These are phyloP conservation scores for Fusarium sarcochroum DNA, from an alignment of 2,329 filamentous ascomycete species.

Conservation along the genomic window DNA sequence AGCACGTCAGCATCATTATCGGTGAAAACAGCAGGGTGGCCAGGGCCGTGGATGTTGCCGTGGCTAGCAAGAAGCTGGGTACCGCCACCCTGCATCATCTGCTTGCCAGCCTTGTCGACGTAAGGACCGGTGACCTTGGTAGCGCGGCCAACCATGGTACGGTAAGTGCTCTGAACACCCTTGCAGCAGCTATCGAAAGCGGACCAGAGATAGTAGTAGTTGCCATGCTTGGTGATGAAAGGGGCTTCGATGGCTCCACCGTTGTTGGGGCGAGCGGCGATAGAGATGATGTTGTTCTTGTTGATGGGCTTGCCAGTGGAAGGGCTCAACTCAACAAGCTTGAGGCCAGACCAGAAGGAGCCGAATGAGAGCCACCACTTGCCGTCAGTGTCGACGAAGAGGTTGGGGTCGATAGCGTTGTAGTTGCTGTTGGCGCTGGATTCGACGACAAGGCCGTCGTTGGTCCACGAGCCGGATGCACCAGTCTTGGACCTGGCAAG, in stretches of 20 bases:
- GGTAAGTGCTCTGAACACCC: slow-evolving; percentile 51
- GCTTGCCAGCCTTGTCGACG: slow-evolving; percentile 45
- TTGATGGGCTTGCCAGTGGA: slow-evolving; percentile 46
- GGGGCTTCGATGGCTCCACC: slow-evolving; percentile 50
- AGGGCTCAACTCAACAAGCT: slow-evolving; percentile 47
- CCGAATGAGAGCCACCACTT: slow-evolving; percentile 53
- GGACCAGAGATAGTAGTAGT: slow-evolving; percentile 53
- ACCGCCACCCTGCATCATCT: slow-evolving; percentile 49
- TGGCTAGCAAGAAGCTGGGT: slow-evolving; percentile 50
- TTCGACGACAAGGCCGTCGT: slow-evolving; percentile 49
- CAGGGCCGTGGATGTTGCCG: slow-evolving; percentile 49
- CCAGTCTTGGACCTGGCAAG: slow-evolving; percentile 50
- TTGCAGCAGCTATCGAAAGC: slow-evolving; percentile 52
- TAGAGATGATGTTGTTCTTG: slow-evolving; percentile 39
- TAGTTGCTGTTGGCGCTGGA: slow-evolving; percentile 42
- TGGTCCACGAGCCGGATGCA: slow-evolving; percentile 50
- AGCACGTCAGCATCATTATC: slow-evolving; percentile 51
- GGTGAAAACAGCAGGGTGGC: slow-evolving; percentile 51
- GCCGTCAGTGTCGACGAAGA: slow-evolving; percentile 47
- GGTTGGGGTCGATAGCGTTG: slow-evolving; percentile 52
- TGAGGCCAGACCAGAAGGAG: slow-evolving; percentile 53
- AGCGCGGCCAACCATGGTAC: slow-evolving; percentile 52
- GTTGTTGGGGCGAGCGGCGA: slow-evolving; percentile 37
- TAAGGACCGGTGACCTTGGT: slow-evolving; percentile 49
- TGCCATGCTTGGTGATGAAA: slow-evolving; percentile 49